Conservation (phyloP, 129 eudicot genomes). For the Lonicera japonica region DNA sequence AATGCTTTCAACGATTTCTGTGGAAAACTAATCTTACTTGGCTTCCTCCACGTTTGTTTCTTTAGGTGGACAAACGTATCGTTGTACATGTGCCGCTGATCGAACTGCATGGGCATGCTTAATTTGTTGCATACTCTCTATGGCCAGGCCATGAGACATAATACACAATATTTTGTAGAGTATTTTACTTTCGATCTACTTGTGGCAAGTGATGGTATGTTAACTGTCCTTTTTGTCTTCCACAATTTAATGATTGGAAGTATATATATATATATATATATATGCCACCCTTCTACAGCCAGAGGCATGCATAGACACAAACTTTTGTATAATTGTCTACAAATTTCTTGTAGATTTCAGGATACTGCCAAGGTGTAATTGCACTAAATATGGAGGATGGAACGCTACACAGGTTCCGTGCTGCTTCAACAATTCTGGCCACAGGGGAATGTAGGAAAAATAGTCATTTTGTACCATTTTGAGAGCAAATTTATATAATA, state of each 20-base stretch:
- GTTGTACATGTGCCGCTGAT: constrained; percentile 99
- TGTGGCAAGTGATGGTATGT: constrained; percentile 89
- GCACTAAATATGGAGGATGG: constrained; percentile 98
- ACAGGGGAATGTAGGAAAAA: constrained; percentile 99
- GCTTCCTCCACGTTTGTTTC: constrained; percentile 14
- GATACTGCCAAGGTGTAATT: constrained; percentile 96
- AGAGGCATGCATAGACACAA: too few relatives aligned
- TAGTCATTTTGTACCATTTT: too few relatives aligned
- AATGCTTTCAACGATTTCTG: background rate
- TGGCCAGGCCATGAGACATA: constrained; percentile 99
- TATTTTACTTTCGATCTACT: constrained; percentile 92
- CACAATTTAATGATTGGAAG: background rate
- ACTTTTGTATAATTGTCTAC: too few relatives aligned
- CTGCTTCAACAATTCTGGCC: constrained; percentile 91
- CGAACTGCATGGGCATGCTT: constrained; percentile 99
- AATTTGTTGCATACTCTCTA: constrained; percentile 86
- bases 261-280: too few relatives aligned
- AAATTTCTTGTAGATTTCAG: constrained; percentile 32
- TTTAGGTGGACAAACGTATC: constrained; percentile 96
- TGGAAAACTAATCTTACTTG: constrained; percentile 12
- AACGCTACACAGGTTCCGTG: constrained; percentile 79
- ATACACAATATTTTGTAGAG: constrained; percentile 96
- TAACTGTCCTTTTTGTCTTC: background rate
- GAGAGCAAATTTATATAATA: too few relatives aligned
- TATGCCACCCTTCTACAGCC: too few relatives aligned